These are phyloP conservation scores for Suillus weaverae DNA, from an alignment of 768 basidiomycete genomes.

Conservation along the genomic window DNA sequence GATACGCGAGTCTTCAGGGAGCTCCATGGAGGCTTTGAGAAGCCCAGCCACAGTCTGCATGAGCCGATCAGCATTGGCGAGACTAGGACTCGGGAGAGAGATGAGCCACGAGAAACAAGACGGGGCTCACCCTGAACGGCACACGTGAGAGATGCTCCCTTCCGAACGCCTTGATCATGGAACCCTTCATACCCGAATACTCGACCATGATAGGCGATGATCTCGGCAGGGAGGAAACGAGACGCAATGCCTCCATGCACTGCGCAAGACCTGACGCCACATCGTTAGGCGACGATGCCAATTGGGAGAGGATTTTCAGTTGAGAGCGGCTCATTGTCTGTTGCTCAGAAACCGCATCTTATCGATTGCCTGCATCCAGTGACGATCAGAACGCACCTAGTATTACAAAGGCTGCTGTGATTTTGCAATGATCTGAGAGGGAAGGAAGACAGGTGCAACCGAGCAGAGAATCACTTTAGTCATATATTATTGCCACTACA, in stretches of 20 bases:
- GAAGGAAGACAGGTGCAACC: not conserved
- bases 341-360: not conserved
- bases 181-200: constrained; percentile 19
- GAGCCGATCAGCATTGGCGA: not conserved
- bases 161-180: constrained; percentile 28
- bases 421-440: not conserved
- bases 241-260: constrained; percentile 34
- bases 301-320: constrained; percentile 30
- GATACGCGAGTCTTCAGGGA: constrained; percentile 22
- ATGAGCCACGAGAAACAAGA: not conserved
- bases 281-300: constrained; percentile 33
- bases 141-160: constrained; percentile 32
- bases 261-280: constrained; percentile 33
- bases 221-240: constrained; percentile 30
- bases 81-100: not conserved
- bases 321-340: constrained; percentile 26
- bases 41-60: constrained; percentile 25
- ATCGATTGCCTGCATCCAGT: not conserved
- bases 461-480: not conserved
- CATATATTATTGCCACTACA: not conserved
- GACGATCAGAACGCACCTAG: not conserved
- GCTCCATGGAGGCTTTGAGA: constrained; percentile 24
- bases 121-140: constrained; percentile 30
- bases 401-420: not conserved
- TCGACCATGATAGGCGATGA: constrained; percentile 29